Base-by-base conservation (phyloP, 1,284 basidiomycete species). In the Meira nashicola region DNA sequence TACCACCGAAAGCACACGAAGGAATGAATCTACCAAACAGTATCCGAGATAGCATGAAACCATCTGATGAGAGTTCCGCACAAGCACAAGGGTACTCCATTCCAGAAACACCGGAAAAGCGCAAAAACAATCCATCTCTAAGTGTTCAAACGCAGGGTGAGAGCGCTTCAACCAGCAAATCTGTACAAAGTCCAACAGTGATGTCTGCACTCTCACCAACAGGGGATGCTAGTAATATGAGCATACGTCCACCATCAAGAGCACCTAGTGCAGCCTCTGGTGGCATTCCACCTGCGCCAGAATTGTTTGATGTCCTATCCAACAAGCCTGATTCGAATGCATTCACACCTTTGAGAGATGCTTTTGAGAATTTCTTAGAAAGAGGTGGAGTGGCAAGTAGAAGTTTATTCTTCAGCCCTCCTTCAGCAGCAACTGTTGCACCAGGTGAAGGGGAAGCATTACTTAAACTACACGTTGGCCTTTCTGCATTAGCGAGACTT, bases 401-500 rank as follows among this genome's bases (percentile, higher is more conserved):
- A 15, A 39, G 38, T 41, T 25, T 53, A 6, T 53, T 53, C 50
- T 53, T 53, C 28, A 39, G 38, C 11, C 50, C 50, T 41, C 50
- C 50, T 17, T 53, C 50, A 39, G 44, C 55, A 3, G 39, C 40
- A 12, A 23, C 37, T 9, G 47, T 49, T 17, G 59, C 55, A 14
- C 60, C 59, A 10, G 64, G 67, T 40, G 69, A 73, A 55, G 72
- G 70, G 21, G 70, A 74, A 49, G 59, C 67, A n/a, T 58, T 74
- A 10, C 68, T 74, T 12, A 64, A 70, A 11, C 65, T 74, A 8
- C 67, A 72, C 46, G 72, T 72, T 2, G 71, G 72, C 48, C 66
- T 74, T 51, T 57, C 64, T 39, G 72, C 72, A 10, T 58, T 74
- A 0, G 62, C 63, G 11, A 66, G 63, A 39, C 64, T 73, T 33